Conservation (phyloP, 1,139 yeast genomes). For the Blastobotrys petasosporus region DNA sequence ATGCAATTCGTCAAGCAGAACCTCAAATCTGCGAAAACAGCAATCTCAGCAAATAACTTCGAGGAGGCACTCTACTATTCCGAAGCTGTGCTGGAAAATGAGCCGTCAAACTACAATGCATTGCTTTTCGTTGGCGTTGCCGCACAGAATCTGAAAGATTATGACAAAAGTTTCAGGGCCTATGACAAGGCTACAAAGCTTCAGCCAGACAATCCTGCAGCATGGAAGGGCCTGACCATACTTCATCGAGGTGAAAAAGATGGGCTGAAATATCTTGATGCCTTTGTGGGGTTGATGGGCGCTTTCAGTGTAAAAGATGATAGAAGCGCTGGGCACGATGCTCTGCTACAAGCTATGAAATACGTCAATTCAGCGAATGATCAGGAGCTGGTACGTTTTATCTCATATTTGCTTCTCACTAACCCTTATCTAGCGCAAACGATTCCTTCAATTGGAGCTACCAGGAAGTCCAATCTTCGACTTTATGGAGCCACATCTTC, state of each 20-base stretch:
- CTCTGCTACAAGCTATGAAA: slow-evolving; percentile 18
- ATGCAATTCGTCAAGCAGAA: slow-evolving; percentile 18
- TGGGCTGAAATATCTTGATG: slow-evolving; percentile 36
- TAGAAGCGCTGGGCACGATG: slow-evolving; percentile 22
- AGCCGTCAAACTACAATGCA: slow-evolving; percentile 58
- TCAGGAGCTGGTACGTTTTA: slow-evolving; percentile 12
- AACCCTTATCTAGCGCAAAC: slow-evolving; percentile 33
- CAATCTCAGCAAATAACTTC: slow-evolving; percentile 52
- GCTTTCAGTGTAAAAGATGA: slow-evolving; percentile 27
- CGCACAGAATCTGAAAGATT: slow-evolving; percentile 40
- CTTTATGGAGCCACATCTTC: slow-evolving; percentile 47
- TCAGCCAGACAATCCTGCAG: slow-evolving; percentile 51
- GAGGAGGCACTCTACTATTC: slow-evolving; percentile 24
- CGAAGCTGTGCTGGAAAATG: slow-evolving; percentile 33
- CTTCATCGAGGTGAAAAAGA: slow-evolving; percentile 47
- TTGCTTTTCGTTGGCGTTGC: slow-evolving; percentile 48
- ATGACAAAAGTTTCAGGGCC: slow-evolving; percentile 42
- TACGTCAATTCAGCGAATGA: slow-evolving; percentile 15
- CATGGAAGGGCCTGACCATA: slow-evolving; percentile 74
- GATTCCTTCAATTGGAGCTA: slow-evolving; percentile 47
- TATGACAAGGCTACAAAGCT: slow-evolving; percentile 53
- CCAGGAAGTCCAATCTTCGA: slow-evolving; percentile 64
- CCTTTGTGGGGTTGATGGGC: slow-evolving; percentile 28
- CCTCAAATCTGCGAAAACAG: slow-evolving; percentile 31
- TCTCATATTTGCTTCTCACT: not conserved